phyloP scores from a whole-genome alignment of 2,329 filamentous ascomycete genomes.

The Huntiella decipiens region DNA sequence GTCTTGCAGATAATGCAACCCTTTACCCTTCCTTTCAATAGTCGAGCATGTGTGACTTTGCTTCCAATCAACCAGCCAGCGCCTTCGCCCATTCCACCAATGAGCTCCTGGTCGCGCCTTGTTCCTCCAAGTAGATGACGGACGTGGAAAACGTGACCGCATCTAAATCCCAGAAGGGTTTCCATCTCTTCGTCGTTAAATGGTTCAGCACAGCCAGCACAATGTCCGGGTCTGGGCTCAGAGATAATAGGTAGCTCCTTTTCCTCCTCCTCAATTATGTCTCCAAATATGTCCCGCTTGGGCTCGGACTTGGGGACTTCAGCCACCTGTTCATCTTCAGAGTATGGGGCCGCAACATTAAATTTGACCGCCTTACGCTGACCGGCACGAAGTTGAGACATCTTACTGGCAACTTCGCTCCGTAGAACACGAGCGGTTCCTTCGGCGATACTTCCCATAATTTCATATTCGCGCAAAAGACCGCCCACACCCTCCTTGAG shows the following conservation, averaged over 20 bases:
- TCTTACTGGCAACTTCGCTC: slow-evolving; percentile 70
- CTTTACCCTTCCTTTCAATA: slow-evolving; percentile 52
- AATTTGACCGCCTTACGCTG: slow-evolving; percentile 81
- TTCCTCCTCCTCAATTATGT: slow-evolving; percentile 13
- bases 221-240: slow-evolving; percentile 32
- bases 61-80: slow-evolving; percentile 51
- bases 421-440: slow-evolving; percentile 74
- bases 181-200: slow-evolving; percentile 46
- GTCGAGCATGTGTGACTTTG: slow-evolving; percentile 71
- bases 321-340: slow-evolving; percentile 20
- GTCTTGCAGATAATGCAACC: slow-evolving; percentile 15
- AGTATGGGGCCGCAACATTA: slow-evolving; percentile 40
- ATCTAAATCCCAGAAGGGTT: slow-evolving; percentile 61
- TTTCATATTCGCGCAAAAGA: slow-evolving; percentile 89
- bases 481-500: slow-evolving; percentile 72
- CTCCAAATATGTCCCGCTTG: slow-evolving; percentile 13
- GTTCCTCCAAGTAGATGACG: slow-evolving; percentile 44
- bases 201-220: slow-evolving; percentile 35
- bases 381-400: slow-evolving; percentile 60
- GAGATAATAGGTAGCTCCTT: slow-evolving; percentile 15
- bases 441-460: slow-evolving; percentile 79
- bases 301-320: slow-evolving; percentile 13
- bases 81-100: slow-evolving; percentile 23
- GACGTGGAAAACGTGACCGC: slow-evolving; percentile 66
- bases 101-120: slow-evolving; percentile 29